A percentile compares a stretch with the other conserved stretches of the same genome.
Conservation (phyloP, 1,139 yeast genomes). For the Zygoascus meyerae region DNA sequence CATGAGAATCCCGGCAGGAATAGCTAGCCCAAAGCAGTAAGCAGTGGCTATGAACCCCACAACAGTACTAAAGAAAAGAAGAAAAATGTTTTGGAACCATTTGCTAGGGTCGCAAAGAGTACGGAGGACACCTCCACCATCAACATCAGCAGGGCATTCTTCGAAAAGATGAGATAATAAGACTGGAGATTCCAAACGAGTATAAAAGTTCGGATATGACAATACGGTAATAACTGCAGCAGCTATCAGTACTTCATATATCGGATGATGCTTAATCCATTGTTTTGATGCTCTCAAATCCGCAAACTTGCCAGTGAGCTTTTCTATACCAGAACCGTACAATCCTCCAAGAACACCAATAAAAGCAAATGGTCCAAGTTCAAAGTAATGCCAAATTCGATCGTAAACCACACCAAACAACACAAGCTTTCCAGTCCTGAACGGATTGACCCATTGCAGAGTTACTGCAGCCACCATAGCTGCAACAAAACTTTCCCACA, state of each 20-base stretch:
- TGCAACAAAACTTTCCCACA: constrained; percentile 80
- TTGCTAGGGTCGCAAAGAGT: constrained; percentile 34
- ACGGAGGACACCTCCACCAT: constrained; percentile 23
- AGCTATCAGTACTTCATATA: constrained; percentile 46
- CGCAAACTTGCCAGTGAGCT: constrained; percentile 43
- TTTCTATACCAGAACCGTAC: constrained; percentile 53
- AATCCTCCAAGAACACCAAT: constrained; percentile 67
- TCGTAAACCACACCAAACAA: constrained; percentile 62
- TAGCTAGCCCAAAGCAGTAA: constrained; percentile 56
- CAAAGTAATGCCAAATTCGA: constrained; percentile 68
- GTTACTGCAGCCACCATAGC: constrained; percentile 70
- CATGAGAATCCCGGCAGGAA: constrained; percentile 73
- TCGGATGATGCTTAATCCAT: constrained; percentile 19
- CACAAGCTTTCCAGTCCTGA: constrained; percentile 51
- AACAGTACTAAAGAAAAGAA: constrained; percentile 42
- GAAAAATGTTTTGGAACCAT: constrained; percentile 26
- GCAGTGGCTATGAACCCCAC: constrained; percentile 56
- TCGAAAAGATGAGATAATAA: constrained; percentile 55
- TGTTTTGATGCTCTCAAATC: constrained; percentile 29
- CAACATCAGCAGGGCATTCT: constrained; percentile 43
- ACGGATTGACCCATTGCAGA: constrained; percentile 55
- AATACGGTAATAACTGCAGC: constrained; percentile 48
- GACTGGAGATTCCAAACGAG: constrained; percentile 52
- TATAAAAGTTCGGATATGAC: constrained; percentile 51
- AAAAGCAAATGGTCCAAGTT: constrained; percentile 59